Percentiles rank a stretch among this genome's conserved stretches.
These are phyloP conservation scores for Calendula officinalis DNA, from an alignment of 129 eudicot species.

Conservation along the genomic window DNA sequence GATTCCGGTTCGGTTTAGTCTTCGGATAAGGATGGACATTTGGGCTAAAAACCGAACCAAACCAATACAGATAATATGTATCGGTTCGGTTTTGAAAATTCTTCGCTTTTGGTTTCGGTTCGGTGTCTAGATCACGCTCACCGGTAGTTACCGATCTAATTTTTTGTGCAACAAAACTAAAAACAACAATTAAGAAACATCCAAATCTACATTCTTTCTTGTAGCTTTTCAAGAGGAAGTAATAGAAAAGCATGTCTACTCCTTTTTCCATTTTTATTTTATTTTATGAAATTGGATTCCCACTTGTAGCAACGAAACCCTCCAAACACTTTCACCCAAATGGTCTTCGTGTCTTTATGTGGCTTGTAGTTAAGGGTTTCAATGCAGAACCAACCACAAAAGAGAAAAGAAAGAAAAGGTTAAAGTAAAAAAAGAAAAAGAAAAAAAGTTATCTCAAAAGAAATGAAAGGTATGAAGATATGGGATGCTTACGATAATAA, in stretches of 20 bases:
- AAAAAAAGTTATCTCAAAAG: conserved; percentile 27
- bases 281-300: conserved; percentile 22
- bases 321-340: conserved; percentile 32
- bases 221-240: conserved; percentile 11
- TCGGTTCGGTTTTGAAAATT: too few species aligned
- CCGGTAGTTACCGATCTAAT: conserved; percentile 13
- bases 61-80: too few species aligned
- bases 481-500: conserved; percentile 20
- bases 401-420: conserved; percentile 23
- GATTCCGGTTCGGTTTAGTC: too few species aligned
- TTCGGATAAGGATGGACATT: too few species aligned
- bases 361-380: conserved; percentile 28
- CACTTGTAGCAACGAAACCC: conserved; percentile 24
- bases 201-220: conserved; percentile 8
- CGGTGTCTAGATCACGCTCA: too few species aligned
- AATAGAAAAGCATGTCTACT: conserved; percentile 18
- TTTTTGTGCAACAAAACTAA: conserved; percentile 16
- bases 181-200: conserved; percentile 9
- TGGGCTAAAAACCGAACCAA: too few species aligned
- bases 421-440: not conserved
- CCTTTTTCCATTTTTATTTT: conserved; percentile 7
- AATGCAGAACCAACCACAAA: conserved; percentile 24
- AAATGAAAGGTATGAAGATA: conserved; percentile 30
- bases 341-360: conserved; percentile 30
- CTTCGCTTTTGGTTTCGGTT: too few species aligned